Evolutionary conservation across 805 yeast species (phyloP).

Genomic region (Ogataea trehalophila): DNA sequence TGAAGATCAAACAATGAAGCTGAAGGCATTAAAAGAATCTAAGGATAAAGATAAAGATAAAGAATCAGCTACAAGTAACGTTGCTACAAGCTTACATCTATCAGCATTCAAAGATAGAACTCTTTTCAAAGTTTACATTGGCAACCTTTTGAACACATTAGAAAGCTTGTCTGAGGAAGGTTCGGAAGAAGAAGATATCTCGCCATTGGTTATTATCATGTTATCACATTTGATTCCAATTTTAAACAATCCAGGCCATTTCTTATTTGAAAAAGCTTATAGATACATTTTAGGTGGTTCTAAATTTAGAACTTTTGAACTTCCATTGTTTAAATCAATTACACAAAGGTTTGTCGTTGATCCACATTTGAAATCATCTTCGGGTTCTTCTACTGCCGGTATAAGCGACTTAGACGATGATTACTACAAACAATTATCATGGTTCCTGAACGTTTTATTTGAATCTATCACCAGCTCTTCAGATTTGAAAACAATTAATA

Average conservation of each 20-base stretch:
- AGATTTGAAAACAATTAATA: constrained; percentile 52
- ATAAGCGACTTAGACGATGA: constrained; percentile 37
- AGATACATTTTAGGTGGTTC: constrained; percentile 63
- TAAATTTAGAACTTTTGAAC: constrained; percentile 33
- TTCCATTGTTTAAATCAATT: constrained; percentile 43
- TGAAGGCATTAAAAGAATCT: constrained; percentile 14
- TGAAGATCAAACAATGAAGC: constrained; percentile 31
- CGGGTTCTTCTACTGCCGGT: constrained; percentile 9
- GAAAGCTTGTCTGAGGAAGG: constrained; percentile 2
- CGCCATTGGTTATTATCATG: constrained; percentile 50
- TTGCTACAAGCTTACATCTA: constrained; percentile 1
- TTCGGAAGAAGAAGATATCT: constrained; percentile 20
- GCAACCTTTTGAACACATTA: constrained; percentile 39
- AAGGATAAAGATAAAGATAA: constrained; percentile 10
- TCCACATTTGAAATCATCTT: constrained; percentile 16
- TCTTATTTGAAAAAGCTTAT: constrained; percentile 64
- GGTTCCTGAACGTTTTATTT: constrained; percentile 55
- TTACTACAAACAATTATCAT: constrained; percentile 53
- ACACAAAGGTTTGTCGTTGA: constrained; percentile 25
- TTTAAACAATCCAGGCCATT: constrained; percentile 65
- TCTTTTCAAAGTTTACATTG: constrained; percentile 49
- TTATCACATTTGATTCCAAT: constrained; percentile 54
- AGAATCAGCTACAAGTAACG: neutral
- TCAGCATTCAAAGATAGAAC: constrained; percentile 49
- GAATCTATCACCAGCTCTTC: constrained; percentile 40